Conservation (phyloP, 2,329 filamentous ascomycete species). For the Amauroascus niger region DNA sequence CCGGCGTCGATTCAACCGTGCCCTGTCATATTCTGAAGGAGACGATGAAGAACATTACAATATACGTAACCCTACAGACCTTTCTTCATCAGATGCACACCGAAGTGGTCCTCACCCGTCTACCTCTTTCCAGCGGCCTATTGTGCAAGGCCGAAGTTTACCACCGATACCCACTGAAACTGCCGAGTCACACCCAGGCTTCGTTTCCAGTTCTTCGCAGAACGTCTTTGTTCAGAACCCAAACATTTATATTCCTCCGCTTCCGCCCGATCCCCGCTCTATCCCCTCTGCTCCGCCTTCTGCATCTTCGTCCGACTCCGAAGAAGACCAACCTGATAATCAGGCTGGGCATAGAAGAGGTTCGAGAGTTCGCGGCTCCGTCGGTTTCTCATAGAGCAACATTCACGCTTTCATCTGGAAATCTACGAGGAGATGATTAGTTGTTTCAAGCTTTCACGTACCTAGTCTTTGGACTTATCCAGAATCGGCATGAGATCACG, state of each 20-base stretch:
- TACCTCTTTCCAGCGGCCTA: neutral
- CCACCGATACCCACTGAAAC: neutral
- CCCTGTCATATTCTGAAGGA: slow-evolving; percentile 10
- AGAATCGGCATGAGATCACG: no score
- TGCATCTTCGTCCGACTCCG: neutral
- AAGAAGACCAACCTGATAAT: neutral
- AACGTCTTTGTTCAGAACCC: neutral
- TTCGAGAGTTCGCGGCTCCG: neutral
- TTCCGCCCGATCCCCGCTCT: slow-evolving; percentile 3
- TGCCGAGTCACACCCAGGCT: neutral
- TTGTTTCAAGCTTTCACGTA: no score
- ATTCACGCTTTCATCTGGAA: neutral
- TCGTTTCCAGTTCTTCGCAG: neutral
- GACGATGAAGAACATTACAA: slow-evolving; percentile 5
- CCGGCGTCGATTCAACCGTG: neutral
- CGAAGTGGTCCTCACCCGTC: neutral
- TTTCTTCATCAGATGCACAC: neutral
- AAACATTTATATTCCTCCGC: slow-evolving; percentile 3
- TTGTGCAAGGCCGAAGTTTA: neutral
- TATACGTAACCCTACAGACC: neutral
- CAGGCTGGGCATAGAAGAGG: neutral
- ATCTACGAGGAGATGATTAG: no score
- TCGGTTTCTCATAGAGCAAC: neutral
- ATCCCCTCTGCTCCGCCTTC: slow-evolving; percentile 6
- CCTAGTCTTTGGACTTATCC: no score